These are phyloP conservation scores for Euphrasia confusa DNA, from an alignment of 257 asterid species.

Conservation along the genomic window DNA sequence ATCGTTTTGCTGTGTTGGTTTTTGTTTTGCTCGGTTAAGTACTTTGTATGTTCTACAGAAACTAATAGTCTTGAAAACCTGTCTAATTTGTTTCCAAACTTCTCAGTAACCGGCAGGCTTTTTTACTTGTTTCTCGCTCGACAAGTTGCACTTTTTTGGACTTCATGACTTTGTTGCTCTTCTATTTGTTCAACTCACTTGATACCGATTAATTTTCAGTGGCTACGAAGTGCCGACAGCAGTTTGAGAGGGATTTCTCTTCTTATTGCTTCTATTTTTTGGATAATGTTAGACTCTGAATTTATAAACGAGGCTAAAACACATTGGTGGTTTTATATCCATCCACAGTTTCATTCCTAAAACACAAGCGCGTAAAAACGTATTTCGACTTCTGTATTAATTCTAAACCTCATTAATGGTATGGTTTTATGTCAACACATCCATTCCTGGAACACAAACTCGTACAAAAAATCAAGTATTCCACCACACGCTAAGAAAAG, in stretches of 20 bases:
- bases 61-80: neutral
- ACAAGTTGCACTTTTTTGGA: neutral
- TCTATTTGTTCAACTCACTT: too few relatives aligned
- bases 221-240: too few relatives aligned
- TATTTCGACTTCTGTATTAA: neutral
- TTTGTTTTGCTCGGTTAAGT: conserved; percentile 3
- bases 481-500: conserved; percentile 25
- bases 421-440: too few relatives aligned
- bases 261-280: too few relatives aligned
- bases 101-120: too few relatives aligned
- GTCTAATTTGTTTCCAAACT: neutral
- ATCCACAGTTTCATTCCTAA: too few relatives aligned
- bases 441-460: neutral
- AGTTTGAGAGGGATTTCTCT: too few relatives aligned
- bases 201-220: too few relatives aligned
- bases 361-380: neutral
- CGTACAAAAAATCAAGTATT: conserved; percentile 21
- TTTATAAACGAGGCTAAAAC: too few relatives aligned
- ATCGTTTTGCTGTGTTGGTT: conserved; percentile 4
- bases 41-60: neutral
- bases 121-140: neutral
- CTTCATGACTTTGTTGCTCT: too few relatives aligned
- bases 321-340: too few relatives aligned
- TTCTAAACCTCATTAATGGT: neutral
- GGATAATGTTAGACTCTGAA: neutral